phyloP scores from a whole-genome alignment of 2,329 filamentous ascomycete genomes.

The Parascedosporium putredinis region DNA sequence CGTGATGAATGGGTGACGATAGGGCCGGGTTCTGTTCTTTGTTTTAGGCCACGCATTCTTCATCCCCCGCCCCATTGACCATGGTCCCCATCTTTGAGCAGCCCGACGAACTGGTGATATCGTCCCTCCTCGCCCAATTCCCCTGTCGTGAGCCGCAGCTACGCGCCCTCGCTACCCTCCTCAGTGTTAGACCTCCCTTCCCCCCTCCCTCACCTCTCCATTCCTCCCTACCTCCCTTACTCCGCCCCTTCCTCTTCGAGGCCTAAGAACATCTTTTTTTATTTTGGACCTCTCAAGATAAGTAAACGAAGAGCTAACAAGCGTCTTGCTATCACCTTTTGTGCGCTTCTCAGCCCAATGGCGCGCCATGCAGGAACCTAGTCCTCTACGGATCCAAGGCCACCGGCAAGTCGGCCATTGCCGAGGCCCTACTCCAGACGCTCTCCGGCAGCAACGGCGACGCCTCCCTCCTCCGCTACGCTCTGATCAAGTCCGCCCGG shows the following conservation, averaged over 20 bases:
- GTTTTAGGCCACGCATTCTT: too few relatives aligned
- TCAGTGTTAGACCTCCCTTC: too few relatives aligned
- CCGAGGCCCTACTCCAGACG: not conserved
- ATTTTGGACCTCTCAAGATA: too few relatives aligned
- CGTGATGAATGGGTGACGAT: too few relatives aligned
- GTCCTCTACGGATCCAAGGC: slow-evolving; percentile 77
- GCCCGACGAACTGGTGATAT: slow-evolving; percentile 33
- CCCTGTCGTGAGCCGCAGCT: slow-evolving; percentile 51
- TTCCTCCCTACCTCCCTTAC: too few relatives aligned
- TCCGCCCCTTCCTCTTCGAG: too few relatives aligned
- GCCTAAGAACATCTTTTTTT: too few relatives aligned
- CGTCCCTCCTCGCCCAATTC: slow-evolving; percentile 35
- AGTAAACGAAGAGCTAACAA: too few relatives aligned
- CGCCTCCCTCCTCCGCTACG: slow-evolving; percentile 36
- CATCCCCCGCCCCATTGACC: not conserved
- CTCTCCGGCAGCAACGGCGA: slow-evolving; percentile 4
- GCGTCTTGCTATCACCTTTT: too few relatives aligned
- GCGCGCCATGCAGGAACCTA: slow-evolving; percentile 63
- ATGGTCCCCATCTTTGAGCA: not conserved
- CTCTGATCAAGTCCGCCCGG: slow-evolving; percentile 36
- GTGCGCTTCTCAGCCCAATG: slow-evolving; percentile 35
- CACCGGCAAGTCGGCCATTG: slow-evolving; percentile 72
- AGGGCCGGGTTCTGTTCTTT: too few relatives aligned
- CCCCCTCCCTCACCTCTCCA: too few relatives aligned
- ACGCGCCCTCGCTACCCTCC: slow-evolving; percentile 43